Conservation (phyloP, 495 filamentous ascomycete species). For the Trichoderma orchidacearum region DNA sequence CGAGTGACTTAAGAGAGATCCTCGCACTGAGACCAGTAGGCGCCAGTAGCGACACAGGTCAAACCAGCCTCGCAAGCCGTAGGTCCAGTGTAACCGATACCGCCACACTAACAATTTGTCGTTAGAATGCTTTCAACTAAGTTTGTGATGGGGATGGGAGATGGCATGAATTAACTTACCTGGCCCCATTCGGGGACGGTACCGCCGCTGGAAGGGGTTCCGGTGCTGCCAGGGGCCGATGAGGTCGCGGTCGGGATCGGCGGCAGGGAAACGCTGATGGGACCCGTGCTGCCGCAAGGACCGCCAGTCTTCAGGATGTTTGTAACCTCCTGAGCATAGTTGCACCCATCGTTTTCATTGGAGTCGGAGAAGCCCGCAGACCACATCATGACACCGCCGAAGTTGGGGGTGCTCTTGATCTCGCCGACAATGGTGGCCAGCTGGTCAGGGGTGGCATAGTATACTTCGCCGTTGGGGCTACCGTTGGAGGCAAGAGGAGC, state of each 20-base stretch:
- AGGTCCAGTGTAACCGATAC: no score
- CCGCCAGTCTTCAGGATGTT: neutral
- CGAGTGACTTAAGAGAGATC: no score
- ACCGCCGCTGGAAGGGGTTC: neutral
- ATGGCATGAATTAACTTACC: no score
- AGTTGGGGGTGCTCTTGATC: slow-evolving; percentile 9
- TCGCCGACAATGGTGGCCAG: slow-evolving; percentile 9
- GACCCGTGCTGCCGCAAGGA: neutral
- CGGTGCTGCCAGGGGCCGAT: neutral
- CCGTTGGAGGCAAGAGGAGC: neutral
- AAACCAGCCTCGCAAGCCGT: no score
- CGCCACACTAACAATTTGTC: no score
- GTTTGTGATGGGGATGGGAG: no score
- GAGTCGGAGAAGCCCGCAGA: slow-evolving; percentile 11
- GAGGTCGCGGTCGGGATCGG: neutral
- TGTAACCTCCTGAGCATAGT: slow-evolving; percentile 7
- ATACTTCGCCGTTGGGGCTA: neutral
- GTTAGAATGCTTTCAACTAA: no score
- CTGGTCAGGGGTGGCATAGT: slow-evolving; percentile 8
- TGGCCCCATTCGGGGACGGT: neutral
- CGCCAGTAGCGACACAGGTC: no score
- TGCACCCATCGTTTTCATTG: slow-evolving; percentile 5
- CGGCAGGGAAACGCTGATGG: neutral
- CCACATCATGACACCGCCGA: slow-evolving; percentile 18
- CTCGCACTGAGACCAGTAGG: no score